Percentiles rank a stretch among this genome's conserved stretches.
These are phyloP conservation scores for Pseudonitzschia delicatissima DNA, from an alignment of 108 stramenopile genomes.

Conservation along the genomic window DNA sequence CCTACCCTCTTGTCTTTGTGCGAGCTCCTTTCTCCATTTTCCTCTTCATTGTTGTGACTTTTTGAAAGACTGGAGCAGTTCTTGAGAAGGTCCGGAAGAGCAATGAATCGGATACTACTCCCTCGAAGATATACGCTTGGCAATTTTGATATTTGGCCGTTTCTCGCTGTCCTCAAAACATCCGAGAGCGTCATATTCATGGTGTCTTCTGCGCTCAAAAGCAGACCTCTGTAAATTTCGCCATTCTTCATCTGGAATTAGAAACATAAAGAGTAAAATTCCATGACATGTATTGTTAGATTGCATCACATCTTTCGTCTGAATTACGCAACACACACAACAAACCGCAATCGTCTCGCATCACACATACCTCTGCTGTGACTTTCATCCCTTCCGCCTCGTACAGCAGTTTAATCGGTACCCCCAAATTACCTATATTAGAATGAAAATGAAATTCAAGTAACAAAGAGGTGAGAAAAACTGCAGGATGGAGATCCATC, in stretches of 20 bases:
- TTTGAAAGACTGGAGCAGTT: constrained; percentile 95
- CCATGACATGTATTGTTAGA: not conserved
- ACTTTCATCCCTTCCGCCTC: constrained; percentile 97
- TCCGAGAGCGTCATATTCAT: constrained; percentile 92
- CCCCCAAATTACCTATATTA: constrained; percentile 62
- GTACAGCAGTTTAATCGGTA: constrained; percentile 92
- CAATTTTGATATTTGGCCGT: constrained; percentile 77
- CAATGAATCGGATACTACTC: constrained; percentile 92
- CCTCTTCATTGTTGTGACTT: constrained; percentile 88
- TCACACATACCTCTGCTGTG: constrained; percentile 86
- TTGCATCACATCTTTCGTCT: not conserved
- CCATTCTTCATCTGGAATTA: constrained; percentile 88
- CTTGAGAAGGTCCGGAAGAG: constrained; percentile 93
- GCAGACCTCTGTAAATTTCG: constrained; percentile 93
- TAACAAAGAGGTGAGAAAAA: not conserved
- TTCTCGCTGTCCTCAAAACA: constrained; percentile 76
- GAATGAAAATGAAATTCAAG: not conserved
- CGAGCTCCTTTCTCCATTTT: constrained; percentile 72
- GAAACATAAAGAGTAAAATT: constrained; percentile 7
- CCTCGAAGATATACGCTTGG: constrained; percentile 90
- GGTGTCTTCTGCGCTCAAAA: constrained; percentile 93
- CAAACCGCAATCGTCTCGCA: not conserved
- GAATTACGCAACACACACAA: not conserved
- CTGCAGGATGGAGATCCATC: too few relatives aligned
- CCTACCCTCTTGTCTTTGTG: constrained; percentile 36